A percentile compares a stretch with the other conserved stretches of the same genome.
Conservation (phyloP, 805 yeast genomes). For the Candida lessepsii region DNA sequence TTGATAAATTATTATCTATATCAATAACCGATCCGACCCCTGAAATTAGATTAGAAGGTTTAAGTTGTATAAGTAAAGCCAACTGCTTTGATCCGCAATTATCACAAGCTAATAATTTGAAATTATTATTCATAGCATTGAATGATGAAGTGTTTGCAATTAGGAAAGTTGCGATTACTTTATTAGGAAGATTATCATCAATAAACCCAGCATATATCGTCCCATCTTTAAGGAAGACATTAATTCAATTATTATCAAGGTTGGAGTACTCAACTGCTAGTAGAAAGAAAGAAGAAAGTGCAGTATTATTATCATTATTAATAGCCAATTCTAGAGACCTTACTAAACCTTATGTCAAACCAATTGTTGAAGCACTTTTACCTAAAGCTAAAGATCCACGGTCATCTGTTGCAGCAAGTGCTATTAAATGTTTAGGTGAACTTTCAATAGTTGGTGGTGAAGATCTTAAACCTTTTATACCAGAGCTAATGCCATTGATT, state of each 20-base stretch:
- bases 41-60: slow-evolving; percentile 79
- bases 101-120: slow-evolving; percentile 89
- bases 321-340: slow-evolving; percentile 77
- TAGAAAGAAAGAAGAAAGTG: slow-evolving; percentile 81
- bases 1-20: slow-evolving; percentile 74
- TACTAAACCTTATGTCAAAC: slow-evolving; percentile 87
- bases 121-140: slow-evolving; percentile 79
- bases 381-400: slow-evolving; percentile 72
- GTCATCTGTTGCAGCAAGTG: slow-evolving; percentile 81
- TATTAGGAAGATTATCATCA: slow-evolving; percentile 79
- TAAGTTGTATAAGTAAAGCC: slow-evolving; percentile 60
- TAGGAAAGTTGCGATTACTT: slow-evolving; percentile 70
- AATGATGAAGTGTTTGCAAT: slow-evolving; percentile 89
- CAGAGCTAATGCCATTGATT: slow-evolving; percentile 80
- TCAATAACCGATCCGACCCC: slow-evolving; percentile 87
- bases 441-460: slow-evolving; percentile 86
- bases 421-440: slow-evolving; percentile 86
- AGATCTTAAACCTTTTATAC: slow-evolving; percentile 68
- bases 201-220: slow-evolving; percentile 95
- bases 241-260: slow-evolving; percentile 82
- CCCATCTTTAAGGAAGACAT: slow-evolving; percentile 83
- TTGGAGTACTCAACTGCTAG: slow-evolving; percentile 78
- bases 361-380: slow-evolving; percentile 80
- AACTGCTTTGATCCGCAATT: slow-evolving; percentile 84
- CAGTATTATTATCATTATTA: slow-evolving; percentile 67